Conservation (phyloP, 345 rosid genomes). For the Adansonia digitata region DNA sequence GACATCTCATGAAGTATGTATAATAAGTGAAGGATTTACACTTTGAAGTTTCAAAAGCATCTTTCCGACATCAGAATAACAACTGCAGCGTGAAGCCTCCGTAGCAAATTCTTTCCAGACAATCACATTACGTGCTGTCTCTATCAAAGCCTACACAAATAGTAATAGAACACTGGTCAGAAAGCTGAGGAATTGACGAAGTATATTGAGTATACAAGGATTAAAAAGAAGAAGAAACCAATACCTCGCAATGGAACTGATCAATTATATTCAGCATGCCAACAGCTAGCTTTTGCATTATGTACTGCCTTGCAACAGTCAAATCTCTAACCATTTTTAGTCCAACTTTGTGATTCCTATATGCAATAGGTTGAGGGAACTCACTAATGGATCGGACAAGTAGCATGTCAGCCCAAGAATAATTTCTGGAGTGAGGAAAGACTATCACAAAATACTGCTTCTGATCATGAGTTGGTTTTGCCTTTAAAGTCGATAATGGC, state of each 20-base stretch:
- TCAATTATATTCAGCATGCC: constrained; percentile 86
- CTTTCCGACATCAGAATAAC: constrained; percentile 77
- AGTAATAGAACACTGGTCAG: constrained; percentile 6
- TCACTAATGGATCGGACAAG: constrained; percentile 74
- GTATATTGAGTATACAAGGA: background rate
- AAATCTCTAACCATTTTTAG: constrained; percentile 81
- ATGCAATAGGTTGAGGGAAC: constrained; percentile 84
- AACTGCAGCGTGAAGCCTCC: constrained; percentile 74
- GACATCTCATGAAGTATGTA: background rate
- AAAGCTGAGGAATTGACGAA: constrained; percentile 5
- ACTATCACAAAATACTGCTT: constrained; percentile 86
- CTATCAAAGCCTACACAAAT: constrained; percentile 65
- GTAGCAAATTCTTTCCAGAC: constrained; percentile 95
- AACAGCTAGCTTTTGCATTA: constrained; percentile 80
- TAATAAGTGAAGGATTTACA: constrained; percentile 37
- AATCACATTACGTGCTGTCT: constrained; percentile 62
- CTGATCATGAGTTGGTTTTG: constrained; percentile 94
- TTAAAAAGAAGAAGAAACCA: background rate
- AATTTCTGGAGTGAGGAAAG: constrained; percentile 90
- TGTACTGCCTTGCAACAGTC: constrained; percentile 69
- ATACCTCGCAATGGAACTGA: constrained; percentile 77
- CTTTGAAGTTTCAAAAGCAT: constrained; percentile 87
- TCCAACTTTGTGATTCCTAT: constrained; percentile 71
- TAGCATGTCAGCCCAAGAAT: constrained; percentile 98
- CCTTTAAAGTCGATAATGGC: constrained; percentile 84